Evolutionary conservation across 2,329 filamentous ascomycete genomes (phyloP).

Genomic region (Aphanoascus verrucosus): DNA sequence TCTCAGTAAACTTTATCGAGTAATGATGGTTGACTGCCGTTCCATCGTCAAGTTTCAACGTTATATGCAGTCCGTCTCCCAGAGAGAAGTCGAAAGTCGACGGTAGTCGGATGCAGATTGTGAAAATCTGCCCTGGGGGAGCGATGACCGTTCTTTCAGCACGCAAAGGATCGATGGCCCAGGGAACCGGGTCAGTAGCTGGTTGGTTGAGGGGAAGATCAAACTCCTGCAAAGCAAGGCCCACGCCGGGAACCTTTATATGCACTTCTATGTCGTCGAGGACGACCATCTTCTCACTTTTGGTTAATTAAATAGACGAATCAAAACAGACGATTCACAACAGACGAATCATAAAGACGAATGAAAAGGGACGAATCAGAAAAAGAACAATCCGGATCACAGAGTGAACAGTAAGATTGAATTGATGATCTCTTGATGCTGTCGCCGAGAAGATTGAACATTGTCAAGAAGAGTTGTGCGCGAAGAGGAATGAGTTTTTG

Average conservation of each 20-base stretch:
- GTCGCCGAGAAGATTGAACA: neutral
- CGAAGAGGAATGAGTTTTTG: neutral
- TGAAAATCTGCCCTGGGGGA: neutral
- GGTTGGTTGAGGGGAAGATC: neutral
- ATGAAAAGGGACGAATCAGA: no score
- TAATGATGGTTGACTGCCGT: conserved; percentile 8
- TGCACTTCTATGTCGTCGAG: conserved; percentile 8
- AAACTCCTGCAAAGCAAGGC: neutral
- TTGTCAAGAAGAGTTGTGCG: neutral
- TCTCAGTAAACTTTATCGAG: conserved; percentile 10
- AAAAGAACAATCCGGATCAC: no score
- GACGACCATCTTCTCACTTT: conserved; percentile 5
- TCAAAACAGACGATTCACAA: no score
- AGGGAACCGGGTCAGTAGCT: neutral
- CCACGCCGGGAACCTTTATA: neutral
- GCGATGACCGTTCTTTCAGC: neutral
- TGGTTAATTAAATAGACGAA: no score
- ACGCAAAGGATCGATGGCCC: neutral
- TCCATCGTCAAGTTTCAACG: conserved; percentile 8
- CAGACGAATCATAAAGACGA: no score
- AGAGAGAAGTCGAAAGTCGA: neutral
- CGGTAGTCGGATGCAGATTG: neutral
- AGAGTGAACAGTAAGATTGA: no score
- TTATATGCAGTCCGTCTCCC: conserved; percentile 11
- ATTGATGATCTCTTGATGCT: no score